phyloP scores from a whole-genome alignment of 2,329 filamentous ascomycete species.

The Seiridium cupressi region DNA sequence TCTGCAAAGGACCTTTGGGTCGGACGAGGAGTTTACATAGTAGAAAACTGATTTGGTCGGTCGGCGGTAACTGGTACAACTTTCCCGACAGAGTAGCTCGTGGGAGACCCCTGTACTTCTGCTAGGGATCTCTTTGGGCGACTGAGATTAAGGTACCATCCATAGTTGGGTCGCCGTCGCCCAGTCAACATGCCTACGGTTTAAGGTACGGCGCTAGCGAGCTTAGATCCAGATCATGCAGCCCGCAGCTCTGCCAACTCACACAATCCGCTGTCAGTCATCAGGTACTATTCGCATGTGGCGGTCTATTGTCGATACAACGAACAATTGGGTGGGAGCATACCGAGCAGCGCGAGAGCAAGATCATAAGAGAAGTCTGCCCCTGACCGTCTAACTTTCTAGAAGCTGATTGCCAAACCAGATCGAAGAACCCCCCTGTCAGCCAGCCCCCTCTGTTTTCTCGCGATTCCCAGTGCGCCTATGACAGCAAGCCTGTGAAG shows the following conservation, averaged over 20 bases:
- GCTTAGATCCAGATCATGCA: not conserved
- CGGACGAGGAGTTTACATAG: too few species aligned
- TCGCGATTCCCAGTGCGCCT: conserved; percentile 4
- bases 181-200: not conserved
- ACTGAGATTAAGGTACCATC: too few species aligned
- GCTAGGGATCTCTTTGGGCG: too few species aligned
- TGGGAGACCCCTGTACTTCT: too few species aligned
- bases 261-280: conserved; percentile 1
- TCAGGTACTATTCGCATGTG: not conserved
- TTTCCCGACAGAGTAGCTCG: too few species aligned
- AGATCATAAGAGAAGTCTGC: conserved; percentile 1
- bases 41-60: too few species aligned
- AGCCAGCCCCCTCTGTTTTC: conserved; percentile 8
- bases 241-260: conserved; percentile 2
- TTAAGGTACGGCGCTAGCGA: not conserved
- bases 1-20: too few species aligned
- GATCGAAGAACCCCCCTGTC: not conserved
- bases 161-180: not conserved
- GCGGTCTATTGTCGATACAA: not conserved
- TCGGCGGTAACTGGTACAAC: too few species aligned
- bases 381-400: not conserved
- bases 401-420: not conserved
- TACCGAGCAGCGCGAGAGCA: too few species aligned
- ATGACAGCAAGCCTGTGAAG: conserved; percentile 1
- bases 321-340: not conserved